Evolutionary conservation across 2,329 filamentous ascomycete genomes (phyloP).

Genomic region (Cladorrhinum sp.): DNA sequence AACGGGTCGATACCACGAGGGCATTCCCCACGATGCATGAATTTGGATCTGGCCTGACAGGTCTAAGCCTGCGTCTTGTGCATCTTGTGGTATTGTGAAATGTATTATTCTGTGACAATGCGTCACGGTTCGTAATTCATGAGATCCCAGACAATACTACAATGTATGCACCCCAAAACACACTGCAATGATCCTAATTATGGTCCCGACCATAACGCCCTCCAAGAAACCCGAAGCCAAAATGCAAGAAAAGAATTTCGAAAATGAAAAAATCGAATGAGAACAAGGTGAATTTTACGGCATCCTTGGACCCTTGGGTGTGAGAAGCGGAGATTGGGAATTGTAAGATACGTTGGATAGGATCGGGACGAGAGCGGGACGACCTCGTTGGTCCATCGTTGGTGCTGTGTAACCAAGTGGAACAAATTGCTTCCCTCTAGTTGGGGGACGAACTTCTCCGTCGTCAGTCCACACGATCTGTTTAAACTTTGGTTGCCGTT

Average conservation of each 20-base stretch:
- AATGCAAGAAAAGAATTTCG: neutral
- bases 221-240: neutral
- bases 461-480: neutral
- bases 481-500: conserved; percentile 2
- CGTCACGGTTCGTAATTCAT: too few relatives aligned
- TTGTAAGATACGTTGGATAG: conserved; percentile 4
- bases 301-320: neutral
- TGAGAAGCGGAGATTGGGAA: conserved; percentile 1
- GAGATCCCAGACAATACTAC: too few relatives aligned
- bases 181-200: too few relatives aligned
- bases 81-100: neutral
- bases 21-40: neutral
- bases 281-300: neutral
- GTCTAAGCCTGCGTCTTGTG: neutral
- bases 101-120: neutral
- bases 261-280: neutral
- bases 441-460: conserved; percentile 1
- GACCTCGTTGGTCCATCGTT: conserved; percentile 1
- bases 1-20: neutral
- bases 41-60: neutral
- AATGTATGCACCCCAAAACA: too few relatives aligned
- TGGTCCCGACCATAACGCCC: too few relatives aligned
- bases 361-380: neutral
- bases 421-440: conserved; percentile 4
- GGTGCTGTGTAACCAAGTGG: conserved; percentile 4